A percentile compares a stretch with the other conserved stretches of the same genome.
Conservation (phyloP, 371 early-diverging fungal genomes). For the Syncephalastrum monosporum region DNA sequence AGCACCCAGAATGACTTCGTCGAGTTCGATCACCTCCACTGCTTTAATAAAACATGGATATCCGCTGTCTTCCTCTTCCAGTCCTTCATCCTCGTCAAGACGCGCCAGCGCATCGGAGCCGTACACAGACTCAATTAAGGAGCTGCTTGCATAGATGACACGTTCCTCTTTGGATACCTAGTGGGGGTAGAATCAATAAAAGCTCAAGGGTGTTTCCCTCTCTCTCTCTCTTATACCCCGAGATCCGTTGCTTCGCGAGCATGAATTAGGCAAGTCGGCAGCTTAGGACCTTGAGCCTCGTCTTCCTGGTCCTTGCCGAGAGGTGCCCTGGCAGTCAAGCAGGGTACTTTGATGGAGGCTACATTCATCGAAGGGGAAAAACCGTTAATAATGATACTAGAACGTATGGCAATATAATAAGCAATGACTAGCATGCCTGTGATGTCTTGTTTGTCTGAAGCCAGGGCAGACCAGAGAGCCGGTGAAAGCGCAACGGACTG, state of each 20-base stretch:
- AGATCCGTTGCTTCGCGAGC: constrained; percentile 8
- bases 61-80: constrained; percentile 18
- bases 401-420: neutral
- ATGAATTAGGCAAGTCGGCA: constrained; percentile 16
- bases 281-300: neutral
- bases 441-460: constrained; percentile 1
- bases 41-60: constrained; percentile 28
- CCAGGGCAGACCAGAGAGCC: constrained; percentile 15
- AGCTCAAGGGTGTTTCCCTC: neutral
- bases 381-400: neutral
- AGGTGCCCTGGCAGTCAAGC: constrained; percentile 11
- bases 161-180: constrained; percentile 7
- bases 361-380: neutral
- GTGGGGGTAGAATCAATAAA: neutral
- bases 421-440: neutral
- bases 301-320: neutral
- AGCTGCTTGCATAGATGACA: constrained; percentile 21
- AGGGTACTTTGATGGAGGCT: constrained; percentile 14
- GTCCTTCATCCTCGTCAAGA: constrained; percentile 33
- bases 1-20: constrained; percentile 67
- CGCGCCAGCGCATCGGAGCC: constrained; percentile 32
- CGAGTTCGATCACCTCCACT: constrained; percentile 57
- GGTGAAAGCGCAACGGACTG: constrained; percentile 16
- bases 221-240: neutral
- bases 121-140: constrained; percentile 31